Evolutionary conservation across 129 eudicot species (phyloP), one percentile per base, ranked within the genome.

Genomic region (Tagetes patula): DNA sequence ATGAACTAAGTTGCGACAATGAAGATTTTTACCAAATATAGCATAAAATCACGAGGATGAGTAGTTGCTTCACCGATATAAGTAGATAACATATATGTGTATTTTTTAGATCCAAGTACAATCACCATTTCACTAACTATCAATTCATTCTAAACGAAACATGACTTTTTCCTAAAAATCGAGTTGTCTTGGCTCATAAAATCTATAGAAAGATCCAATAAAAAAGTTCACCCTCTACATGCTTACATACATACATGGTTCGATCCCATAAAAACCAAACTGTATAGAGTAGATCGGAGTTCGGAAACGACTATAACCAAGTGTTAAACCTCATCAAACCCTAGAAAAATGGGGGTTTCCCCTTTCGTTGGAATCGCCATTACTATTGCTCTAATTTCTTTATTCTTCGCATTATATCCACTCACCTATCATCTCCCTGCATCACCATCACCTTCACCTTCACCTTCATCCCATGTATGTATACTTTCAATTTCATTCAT

Each of bases 351-450:
- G 84, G 79, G 84, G 83, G 83, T 81, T 59, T 87, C 93, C 78
- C 81, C 87, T 20, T 87, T 62, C 33, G 27, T 82, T 73, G 88
- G 90, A 67, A 77, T 90, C 77, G 87, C 96, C 66, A 72, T 83
- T 50, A 69, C 70, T 11, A 67, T 90, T 32, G 88, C 90, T 68
- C 69, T 90, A 6, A 48, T 85, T 40, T 87, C 96, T 59, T 75
- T 87, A 54, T 4, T 79, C 52, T 47, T 83, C 79, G 77, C 83
- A 20, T 55, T 88, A 36, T 84, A 67, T 74, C 90, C 83, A 47
- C 64, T 73, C 82, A 77, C 63, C 12, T 58, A 72, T 38, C 70
- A 3, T 38, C 84, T 43, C 77, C 78, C 73, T 58, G 80, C 78
- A 30, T 62, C 83, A 59, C 14, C 75, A 72, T 14, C 83, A 59